Evolutionary conservation across 2,329 filamentous ascomycete genomes (phyloP).

Genomic region (Macrophomina tecta): DNA sequence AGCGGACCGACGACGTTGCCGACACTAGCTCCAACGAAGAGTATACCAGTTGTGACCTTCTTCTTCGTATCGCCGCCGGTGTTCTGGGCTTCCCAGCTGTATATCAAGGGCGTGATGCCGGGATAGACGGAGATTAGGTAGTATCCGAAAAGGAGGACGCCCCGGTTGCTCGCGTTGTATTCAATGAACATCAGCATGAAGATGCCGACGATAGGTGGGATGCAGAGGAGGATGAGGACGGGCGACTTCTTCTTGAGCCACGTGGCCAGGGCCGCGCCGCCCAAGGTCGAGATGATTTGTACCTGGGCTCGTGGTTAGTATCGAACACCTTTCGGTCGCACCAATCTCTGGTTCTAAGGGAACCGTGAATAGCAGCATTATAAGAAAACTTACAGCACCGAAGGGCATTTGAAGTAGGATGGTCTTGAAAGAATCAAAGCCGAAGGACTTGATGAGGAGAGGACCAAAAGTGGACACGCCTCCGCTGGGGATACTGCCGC

Average conservation of each 20-base stretch:
- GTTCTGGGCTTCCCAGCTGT: slow-evolving; percentile 67
- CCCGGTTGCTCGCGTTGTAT: slow-evolving; percentile 55
- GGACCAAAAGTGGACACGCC: slow-evolving; percentile 58
- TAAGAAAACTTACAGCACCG: not conserved
- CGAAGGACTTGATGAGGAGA: slow-evolving; percentile 52
- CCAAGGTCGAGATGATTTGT: slow-evolving; percentile 60
- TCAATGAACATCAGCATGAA: slow-evolving; percentile 60
- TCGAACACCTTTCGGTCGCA: too few species aligned
- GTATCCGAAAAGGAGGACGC: slow-evolving; percentile 61
- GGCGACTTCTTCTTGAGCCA: slow-evolving; percentile 61
- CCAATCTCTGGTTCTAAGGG: too few species aligned
- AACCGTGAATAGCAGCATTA: too few species aligned
- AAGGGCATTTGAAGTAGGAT: not conserved
- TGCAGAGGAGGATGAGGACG: slow-evolving; percentile 59
- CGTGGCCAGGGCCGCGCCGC: slow-evolving; percentile 63
- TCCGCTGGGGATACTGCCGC: slow-evolving; percentile 51
- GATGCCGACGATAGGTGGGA: slow-evolving; percentile 64
- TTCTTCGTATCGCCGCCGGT: slow-evolving; percentile 74
- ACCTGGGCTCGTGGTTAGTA: too few species aligned
- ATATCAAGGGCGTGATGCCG: slow-evolving; percentile 66
- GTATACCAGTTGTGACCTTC: slow-evolving; percentile 67
- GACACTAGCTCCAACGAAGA: slow-evolving; percentile 69
- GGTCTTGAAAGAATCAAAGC: slow-evolving; percentile 34
- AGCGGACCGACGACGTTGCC: slow-evolving; percentile 72
- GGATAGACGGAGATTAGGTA: slow-evolving; percentile 67